Percentiles rank a stretch among this genome's conserved stretches.
Evolutionary conservation across 108 stramenopile genomes (phyloP).

Genomic region (Pseudonitzschia multiseries): DNA sequence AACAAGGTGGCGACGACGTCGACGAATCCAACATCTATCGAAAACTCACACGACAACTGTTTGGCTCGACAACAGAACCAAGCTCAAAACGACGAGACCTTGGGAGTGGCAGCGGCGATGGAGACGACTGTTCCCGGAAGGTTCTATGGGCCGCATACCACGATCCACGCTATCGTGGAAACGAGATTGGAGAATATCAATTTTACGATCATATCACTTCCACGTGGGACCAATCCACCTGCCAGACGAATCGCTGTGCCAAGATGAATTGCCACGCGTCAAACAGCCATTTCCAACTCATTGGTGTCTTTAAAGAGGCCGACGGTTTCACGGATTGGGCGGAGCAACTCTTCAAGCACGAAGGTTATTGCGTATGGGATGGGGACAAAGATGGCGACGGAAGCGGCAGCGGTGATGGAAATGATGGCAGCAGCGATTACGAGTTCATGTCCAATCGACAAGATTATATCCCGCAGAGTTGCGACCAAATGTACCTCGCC

Average conservation of each 20-base stretch:
- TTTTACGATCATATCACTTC: background rate
- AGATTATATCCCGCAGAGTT: background rate
- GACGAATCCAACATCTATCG: slow-evolving; percentile 2
- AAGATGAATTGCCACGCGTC: slow-evolving; percentile 52
- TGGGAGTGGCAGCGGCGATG: slow-evolving; percentile 13
- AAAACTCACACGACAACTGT: background rate
- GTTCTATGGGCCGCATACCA: slow-evolving; percentile 47
- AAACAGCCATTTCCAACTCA: slow-evolving; percentile 30
- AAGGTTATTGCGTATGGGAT: slow-evolving; percentile 44
- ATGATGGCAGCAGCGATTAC: slow-evolving; percentile 3
- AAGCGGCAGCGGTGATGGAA: background rate
- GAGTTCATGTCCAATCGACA: slow-evolving; percentile 18
- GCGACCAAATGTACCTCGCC: background rate
- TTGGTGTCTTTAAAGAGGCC: slow-evolving; percentile 49
- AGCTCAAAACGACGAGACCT: background rate
- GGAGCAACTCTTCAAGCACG: slow-evolving; percentile 58
- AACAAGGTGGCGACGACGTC: background rate
- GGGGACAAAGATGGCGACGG: background rate
- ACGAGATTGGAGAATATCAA: slow-evolving; percentile 12
- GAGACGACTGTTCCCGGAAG: slow-evolving; percentile 26
- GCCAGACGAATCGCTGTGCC: slow-evolving; percentile 27
- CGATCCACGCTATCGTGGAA: background rate
- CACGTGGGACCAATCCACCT: background rate
- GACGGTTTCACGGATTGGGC: slow-evolving; percentile 33
- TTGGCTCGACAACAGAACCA: background rate